A percentile compares a stretch with the other conserved stretches of the same genome.
Evolutionary conservation across 768 basidiomycete genomes (phyloP).

Genomic region (Tulasnella sp.): DNA sequence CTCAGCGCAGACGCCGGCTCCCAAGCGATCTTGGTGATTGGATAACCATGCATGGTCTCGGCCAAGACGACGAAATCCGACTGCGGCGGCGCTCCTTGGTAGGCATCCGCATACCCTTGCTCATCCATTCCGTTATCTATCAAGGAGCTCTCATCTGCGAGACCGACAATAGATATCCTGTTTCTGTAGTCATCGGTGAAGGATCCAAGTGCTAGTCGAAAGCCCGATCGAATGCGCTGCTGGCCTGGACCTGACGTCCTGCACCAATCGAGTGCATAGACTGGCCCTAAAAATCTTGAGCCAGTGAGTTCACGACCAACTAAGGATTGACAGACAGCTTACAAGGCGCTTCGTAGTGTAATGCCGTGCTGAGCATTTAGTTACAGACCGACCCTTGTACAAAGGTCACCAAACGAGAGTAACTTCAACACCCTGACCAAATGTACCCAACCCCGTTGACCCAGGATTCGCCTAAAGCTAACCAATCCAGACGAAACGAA

Average conservation of each 20-base stretch:
- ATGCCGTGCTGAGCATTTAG: constrained; percentile 27
- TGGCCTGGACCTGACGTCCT: constrained; percentile 67
- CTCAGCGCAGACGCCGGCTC: constrained; percentile 62
- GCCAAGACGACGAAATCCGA: constrained; percentile 79
- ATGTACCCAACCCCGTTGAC: too few relatives aligned
- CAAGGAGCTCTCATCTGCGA: constrained; percentile 79
- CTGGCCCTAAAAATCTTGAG: constrained; percentile 50
- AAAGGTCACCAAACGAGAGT: too few relatives aligned
- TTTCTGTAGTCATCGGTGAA: constrained; percentile 78
- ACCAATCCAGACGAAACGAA: too few relatives aligned
- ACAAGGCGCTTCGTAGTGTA: constrained; percentile 84
- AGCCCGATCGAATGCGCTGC: constrained; percentile 54
- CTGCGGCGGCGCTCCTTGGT: constrained; percentile 39
- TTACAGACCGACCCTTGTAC: too few relatives aligned
- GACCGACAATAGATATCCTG: constrained; percentile 64
- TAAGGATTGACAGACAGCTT: constrained; percentile 28
- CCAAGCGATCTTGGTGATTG: constrained; percentile 88
- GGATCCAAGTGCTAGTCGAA: constrained; percentile 78
- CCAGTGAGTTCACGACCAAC: constrained; percentile 1
- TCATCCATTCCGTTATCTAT: constrained; percentile 44
- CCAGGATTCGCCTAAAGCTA: too few relatives aligned
- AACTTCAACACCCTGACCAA: too few relatives aligned
- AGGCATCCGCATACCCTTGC: constrained; percentile 33
- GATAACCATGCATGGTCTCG: constrained; percentile 79
- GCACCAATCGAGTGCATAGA: constrained; percentile 82